Evolutionary conservation across 306 rosid species (phyloP), one percentile per base, ranked within the genome.

Genomic region (Sophora flavescens): DNA sequence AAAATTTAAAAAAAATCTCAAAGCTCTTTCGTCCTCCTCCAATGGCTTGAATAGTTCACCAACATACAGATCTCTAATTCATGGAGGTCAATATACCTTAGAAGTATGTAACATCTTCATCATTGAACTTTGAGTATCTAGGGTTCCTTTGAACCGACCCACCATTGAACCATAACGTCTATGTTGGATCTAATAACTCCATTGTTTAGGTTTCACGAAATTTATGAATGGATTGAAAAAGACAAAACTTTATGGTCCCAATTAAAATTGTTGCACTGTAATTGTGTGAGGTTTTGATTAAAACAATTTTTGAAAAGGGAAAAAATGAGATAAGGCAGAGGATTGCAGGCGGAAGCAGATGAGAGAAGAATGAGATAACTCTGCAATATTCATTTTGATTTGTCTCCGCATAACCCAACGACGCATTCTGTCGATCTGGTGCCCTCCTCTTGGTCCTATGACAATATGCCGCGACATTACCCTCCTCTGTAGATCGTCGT

Each of bases 61-160:
- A 22, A 22, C 22, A 22, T 22, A 22, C 22, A 22, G 1, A 22
- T 22, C 22, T 22, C 22, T 22, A 22, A 22, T 22, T 22, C 22
- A 22, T 22, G 22, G 22, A 22, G 22, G 22, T 97, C 67, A 94
- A 68, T 57, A 94, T 26, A 39, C 79, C 91, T 75, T 91, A 76
- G 16, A 94, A 94, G 85, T 77, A 83, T 68, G 54, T 84, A 70
- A 94, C 82, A 72, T 94, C 97, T 57, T 89, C 90, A 33, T 86
- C 85, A 70, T 88, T 90, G 73, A 92, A 83, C 5, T 77, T 70
- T n/a, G 90, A 87, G 84, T 86, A 94, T 30, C 80, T 56, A 45
- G 89, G 72, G 64, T 87, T 83, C 83, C 97, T 90, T 72, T 85
- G 84, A 70, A 86, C 75, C 70, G 35, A 63, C 26, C 78, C 74